Conservation (phyloP, 148 eudicot genomes). For the Heliosperma pusillum region DNA sequence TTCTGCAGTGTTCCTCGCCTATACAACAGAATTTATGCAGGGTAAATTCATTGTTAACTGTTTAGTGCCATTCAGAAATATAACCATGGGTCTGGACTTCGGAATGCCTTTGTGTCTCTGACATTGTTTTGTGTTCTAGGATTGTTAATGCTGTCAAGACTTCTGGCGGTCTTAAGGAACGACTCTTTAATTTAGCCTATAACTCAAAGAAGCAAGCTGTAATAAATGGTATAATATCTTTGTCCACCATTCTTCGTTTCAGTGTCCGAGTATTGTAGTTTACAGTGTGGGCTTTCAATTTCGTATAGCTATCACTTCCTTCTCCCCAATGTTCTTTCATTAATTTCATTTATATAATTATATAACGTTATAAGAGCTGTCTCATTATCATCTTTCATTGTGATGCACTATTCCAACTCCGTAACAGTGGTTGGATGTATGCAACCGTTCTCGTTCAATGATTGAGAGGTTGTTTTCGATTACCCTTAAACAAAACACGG, state of each 20-base stretch:
- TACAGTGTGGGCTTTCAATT: neutral
- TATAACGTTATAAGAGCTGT: neutral
- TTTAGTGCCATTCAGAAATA: constrained; percentile 2
- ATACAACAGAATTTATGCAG: constrained; percentile 94
- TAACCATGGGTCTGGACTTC: neutral
- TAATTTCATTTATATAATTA: neutral
- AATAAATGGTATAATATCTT: constrained; percentile 54
- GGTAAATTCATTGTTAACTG: constrained; percentile 40
- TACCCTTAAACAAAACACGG: neutral
- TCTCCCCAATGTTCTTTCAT: neutral
- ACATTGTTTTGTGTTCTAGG: constrained; percentile 35
- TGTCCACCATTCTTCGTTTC: neutral
- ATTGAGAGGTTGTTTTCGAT: neutral
- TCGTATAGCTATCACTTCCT: neutral
- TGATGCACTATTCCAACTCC: neutral
- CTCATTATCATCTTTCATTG: neutral
- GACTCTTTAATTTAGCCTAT: constrained; percentile 81
- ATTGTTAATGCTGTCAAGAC: constrained; percentile 82
- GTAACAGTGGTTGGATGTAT: neutral
- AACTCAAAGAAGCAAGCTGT: constrained; percentile 93
- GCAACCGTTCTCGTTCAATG: neutral
- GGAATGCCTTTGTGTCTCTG: constrained; percentile 16
- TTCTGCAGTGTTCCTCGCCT: constrained; percentile 96
- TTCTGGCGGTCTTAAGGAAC: constrained; percentile 75
- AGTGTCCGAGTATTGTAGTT: neutral